Evolutionary conservation across 2,329 filamentous ascomycete species (phyloP), one percentile per base, ranked within the genome.

Genomic region (Fusarium cyanostomum): DNA sequence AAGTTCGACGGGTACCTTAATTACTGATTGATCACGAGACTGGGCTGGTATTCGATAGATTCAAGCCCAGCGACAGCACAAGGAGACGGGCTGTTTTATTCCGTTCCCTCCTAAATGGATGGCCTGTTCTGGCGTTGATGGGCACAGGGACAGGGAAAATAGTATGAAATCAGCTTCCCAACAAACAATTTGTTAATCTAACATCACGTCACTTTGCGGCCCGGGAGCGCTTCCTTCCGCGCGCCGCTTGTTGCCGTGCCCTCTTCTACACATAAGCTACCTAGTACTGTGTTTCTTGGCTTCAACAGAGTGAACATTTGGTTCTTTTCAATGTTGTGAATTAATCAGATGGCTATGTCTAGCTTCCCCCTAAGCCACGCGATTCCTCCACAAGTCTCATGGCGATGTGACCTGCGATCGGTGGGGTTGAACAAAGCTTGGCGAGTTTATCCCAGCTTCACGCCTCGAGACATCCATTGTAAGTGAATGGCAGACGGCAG

Each of bases 21-120:
- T 52, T 41, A 35, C 16, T 58, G n/a, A 21, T 31, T 27, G 45
- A 54, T 65, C 62, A 65, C 62, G 58, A 59, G 62, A 59, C 49
- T 49, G 8, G 15, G 26, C 9, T 13, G 16, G 21, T 18, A 33
- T 57, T 50, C 52, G 42, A 33, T 30, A 27, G 11, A 33, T 21
- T 38, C 34, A 37, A 28, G 33, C 34, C 34, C 46, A 43, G 58
- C 45, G 26, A 56, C 5, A 34, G 33, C 31, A 16, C 27, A 21
- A 21, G 4, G 6, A 21, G 21, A 21, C 21, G 21, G 21, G 21
- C 6, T 6, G 4, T 6, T 21, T 21, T 21, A 21, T 21, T 21
- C 21, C 21, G 21, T 21, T 4, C 21, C 6, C 21, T 21, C 21
- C 21, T 6, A 21, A 21, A 21, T 34, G 30, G 13, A 46, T 34